These are phyloP conservation scores for Calonectria pteridis DNA, from an alignment of 2,329 filamentous ascomycete species.

Conservation along the genomic window DNA sequence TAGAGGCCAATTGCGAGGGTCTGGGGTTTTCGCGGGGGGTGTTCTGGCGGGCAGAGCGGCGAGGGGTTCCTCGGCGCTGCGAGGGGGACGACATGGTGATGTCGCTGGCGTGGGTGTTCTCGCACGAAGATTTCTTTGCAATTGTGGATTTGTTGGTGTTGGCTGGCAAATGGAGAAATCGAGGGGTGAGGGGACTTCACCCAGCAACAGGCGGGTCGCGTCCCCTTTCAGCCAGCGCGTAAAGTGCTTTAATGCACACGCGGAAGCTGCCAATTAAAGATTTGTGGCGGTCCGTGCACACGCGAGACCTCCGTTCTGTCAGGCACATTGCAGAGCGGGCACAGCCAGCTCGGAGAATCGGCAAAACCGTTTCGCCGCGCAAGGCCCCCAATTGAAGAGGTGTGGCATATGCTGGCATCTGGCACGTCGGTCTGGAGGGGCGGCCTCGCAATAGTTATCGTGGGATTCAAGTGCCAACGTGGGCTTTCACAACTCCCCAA, in stretches of 20 bases:
- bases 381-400: constrained; percentile 30
- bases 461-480: constrained; percentile 34
- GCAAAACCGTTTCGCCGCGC: constrained; percentile 48
- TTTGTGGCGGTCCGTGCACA: constrained; percentile 40
- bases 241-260: constrained; percentile 51
- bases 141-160: constrained; percentile 41
- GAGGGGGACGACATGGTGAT: constrained; percentile 57
- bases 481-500: constrained; percentile 20
- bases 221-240: constrained; percentile 50
- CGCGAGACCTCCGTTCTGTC: constrained; percentile 32
- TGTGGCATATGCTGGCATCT: constrained; percentile 44
- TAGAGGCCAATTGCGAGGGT: constrained; percentile 73
- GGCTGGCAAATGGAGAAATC: constrained; percentile 40
- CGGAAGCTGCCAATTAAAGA: constrained; percentile 28
- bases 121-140: constrained; percentile 24
- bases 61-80: constrained; percentile 60
- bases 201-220: constrained; percentile 42
- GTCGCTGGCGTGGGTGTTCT: constrained; percentile 22
- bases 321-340: constrained; percentile 1
- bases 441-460: constrained; percentile 29
- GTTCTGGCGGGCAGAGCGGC: constrained; percentile 56
- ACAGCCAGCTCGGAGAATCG: constrained; percentile 31
- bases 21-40: constrained; percentile 61
- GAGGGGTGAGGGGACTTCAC: constrained; percentile 41
- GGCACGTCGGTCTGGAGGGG: constrained; percentile 50